A percentile compares a stretch with the other conserved stretches of the same genome.
Conservation (phyloP, 208 protist species). For the Leishmania martiniquensis region DNA sequence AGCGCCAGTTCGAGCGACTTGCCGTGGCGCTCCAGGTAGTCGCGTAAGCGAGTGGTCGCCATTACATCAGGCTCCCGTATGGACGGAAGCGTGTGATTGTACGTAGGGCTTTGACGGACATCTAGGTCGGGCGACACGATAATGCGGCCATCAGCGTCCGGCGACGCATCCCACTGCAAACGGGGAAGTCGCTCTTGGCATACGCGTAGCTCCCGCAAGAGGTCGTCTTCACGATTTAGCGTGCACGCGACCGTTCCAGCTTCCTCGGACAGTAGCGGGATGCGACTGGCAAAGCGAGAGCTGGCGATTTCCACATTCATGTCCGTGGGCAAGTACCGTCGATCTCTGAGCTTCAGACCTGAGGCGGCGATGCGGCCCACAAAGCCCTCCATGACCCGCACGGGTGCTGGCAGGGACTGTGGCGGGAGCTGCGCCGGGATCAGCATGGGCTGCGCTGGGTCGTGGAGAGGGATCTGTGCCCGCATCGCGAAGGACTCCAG, state of each 20-base stretch:
- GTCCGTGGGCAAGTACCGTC: background rate
- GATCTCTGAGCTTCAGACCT: constrained; percentile 8
- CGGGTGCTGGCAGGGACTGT: constrained; percentile 19
- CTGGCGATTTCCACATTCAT: background rate
- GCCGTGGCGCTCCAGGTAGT: constrained; percentile 91
- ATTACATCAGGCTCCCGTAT: constrained; percentile 66
- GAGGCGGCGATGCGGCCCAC: constrained; percentile 15
- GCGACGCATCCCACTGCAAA: constrained; percentile 62
- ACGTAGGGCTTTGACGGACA: constrained; percentile 40
- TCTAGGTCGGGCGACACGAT: constrained; percentile 51
- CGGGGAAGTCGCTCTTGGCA: constrained; percentile 37
- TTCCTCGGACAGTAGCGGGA: constrained; percentile 6
- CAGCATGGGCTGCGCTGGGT: constrained; percentile 15
- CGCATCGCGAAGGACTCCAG: constrained; percentile 24
- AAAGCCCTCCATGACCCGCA: constrained; percentile 34
- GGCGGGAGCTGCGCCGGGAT: background rate
- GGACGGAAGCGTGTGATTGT: constrained; percentile 81
- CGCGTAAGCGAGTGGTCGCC: constrained; percentile 52
- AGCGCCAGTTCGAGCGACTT: constrained; percentile 45
- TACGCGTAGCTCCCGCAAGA: constrained; percentile 19
- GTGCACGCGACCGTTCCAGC: background rate
- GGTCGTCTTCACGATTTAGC: constrained; percentile 18
- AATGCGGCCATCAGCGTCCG: constrained; percentile 74
- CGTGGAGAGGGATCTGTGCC: constrained; percentile 4
- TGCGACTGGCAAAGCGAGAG: background rate